Percentiles rank a stretch among this genome's conserved stretches.
Evolutionary conservation across 2,329 filamentous ascomycete genomes (phyloP).

Genomic region (Cladosporium sphaerospermum): DNA sequence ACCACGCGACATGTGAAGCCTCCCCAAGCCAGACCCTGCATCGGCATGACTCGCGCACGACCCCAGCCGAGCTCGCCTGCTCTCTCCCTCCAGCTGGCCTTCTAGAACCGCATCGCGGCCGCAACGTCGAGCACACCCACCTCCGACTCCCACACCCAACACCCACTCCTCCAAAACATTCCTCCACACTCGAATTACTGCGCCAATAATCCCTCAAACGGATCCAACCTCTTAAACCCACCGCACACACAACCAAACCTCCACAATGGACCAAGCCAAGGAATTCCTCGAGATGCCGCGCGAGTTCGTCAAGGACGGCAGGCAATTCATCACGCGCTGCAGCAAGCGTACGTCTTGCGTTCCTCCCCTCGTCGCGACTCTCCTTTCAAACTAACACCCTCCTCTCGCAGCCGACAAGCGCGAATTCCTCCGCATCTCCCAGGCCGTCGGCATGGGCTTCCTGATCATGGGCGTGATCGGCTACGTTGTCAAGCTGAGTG

Average conservation of each 20-base stretch:
- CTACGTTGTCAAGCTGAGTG: conserved; percentile 65
- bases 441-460: conserved; percentile 64
- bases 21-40: not conserved
- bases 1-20: not conserved
- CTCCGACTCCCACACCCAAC: not conserved
- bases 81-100: not conserved
- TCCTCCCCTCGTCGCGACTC: not conserved
- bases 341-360: conserved; percentile 36
- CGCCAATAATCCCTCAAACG: not conserved
- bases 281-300: conserved; percentile 63
- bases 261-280: conserved; percentile 54
- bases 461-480: conserved; percentile 65
- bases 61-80: not conserved
- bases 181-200: not conserved
- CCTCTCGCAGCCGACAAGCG: conserved; percentile 47
- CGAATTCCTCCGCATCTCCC: conserved; percentile 54
- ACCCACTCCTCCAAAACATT: not conserved
- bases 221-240: not conserved
- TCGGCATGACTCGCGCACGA: not conserved
- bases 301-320: conserved; percentile 54
- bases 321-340: conserved; percentile 45
- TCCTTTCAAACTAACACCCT: not conserved
- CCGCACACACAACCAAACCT: not conserved
- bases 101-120: not conserved
- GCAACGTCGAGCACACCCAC: not conserved